These are phyloP conservation scores for Microthlaspi erraticum DNA, from an alignment of 345 rosid species.

Conservation along the genomic window DNA sequence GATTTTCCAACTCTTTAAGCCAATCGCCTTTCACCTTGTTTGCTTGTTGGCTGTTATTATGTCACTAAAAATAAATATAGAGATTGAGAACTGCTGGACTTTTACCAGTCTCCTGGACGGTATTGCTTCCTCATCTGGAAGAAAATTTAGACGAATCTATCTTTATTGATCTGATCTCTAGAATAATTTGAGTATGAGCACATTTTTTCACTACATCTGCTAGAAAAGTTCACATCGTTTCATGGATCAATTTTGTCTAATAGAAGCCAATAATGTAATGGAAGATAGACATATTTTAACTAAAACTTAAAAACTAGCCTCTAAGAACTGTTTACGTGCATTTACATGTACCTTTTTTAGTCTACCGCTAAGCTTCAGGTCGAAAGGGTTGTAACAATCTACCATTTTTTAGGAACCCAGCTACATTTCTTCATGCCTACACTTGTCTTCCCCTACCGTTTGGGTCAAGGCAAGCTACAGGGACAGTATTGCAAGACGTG, in stretches of 20 bases:
- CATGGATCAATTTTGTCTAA: not conserved
- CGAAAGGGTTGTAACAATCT: slow-evolving; percentile 21
- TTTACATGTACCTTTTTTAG: too few species aligned
- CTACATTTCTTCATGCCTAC: slow-evolving; percentile 95
- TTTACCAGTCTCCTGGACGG: slow-evolving; percentile 3
- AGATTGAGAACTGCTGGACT: slow-evolving; percentile 1
- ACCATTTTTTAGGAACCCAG: slow-evolving; percentile 71
- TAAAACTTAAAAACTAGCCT: not conserved
- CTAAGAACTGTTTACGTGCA: too few species aligned
- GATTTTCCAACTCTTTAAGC: slow-evolving; percentile 15
- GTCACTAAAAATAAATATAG: not conserved
- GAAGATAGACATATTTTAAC: not conserved
- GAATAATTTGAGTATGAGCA: slow-evolving; percentile 3
- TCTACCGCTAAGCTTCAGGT: not conserved
- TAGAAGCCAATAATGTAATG: not conserved
- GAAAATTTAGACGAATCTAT: not conserved
- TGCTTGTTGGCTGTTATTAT: slow-evolving; percentile 3
- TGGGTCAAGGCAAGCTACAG: slow-evolving; percentile 82
- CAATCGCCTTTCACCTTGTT: not conserved
- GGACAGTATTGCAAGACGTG: slow-evolving; percentile 89
- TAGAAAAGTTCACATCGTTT: not conserved
- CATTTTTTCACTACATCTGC: not conserved
- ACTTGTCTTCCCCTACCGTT: slow-evolving; percentile 93
- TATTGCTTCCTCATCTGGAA: slow-evolving; percentile 13
- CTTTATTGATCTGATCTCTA: slow-evolving; percentile 2